Percentiles rank a stretch among this genome's conserved stretches.
These are phyloP conservation scores for Boletus tomentosulus DNA, from an alignment of 768 basidiomycete genomes.

Conservation along the genomic window DNA sequence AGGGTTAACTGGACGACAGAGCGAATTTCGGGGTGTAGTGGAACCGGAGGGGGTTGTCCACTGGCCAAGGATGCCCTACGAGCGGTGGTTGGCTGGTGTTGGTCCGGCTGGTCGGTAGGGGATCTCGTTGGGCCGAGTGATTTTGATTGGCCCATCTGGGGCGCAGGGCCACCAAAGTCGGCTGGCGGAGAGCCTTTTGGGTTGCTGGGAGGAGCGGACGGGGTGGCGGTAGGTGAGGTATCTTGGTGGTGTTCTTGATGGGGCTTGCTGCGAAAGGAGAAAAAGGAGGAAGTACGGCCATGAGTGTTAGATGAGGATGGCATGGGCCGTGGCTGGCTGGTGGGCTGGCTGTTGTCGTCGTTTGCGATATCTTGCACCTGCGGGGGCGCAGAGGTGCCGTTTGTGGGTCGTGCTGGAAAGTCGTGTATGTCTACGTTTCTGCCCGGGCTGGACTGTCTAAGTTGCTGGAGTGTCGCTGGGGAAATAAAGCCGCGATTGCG, in stretches of 20 bases:
- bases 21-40: constrained; percentile 77
- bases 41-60: constrained; percentile 28
- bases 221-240: constrained; percentile 13
- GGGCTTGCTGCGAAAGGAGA: constrained; percentile 51
- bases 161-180: constrained; percentile 23
- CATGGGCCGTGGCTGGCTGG: constrained; percentile 27
- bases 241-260: constrained; percentile 16
- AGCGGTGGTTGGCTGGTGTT: constrained; percentile 13
- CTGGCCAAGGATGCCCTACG: constrained; percentile 19
- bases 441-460: constrained; percentile 31
- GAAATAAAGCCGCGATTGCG: constrained; percentile 34
- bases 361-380: constrained; percentile 16
- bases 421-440: constrained; percentile 31
- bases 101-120: constrained; percentile 21
- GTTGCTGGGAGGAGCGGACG: constrained; percentile 12
- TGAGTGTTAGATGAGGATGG: constrained; percentile 33
- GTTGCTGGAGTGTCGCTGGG: constrained; percentile 31
- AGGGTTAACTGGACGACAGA: constrained; percentile 71
- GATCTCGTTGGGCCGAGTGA: constrained; percentile 29
- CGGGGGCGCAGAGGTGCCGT: constrained; percentile 8
- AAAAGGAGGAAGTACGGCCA: constrained; percentile 60
- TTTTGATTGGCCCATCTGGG: constrained; percentile 32
- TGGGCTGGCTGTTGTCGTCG: constrained; percentile 16
- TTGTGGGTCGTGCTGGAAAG: constrained; percentile 28
- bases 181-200: constrained; percentile 5